Percentiles rank a stretch among this genome's conserved stretches.
Evolutionary conservation across 768 basidiomycete species (phyloP).

Genomic region (Dioszegia aurantiaca): DNA sequence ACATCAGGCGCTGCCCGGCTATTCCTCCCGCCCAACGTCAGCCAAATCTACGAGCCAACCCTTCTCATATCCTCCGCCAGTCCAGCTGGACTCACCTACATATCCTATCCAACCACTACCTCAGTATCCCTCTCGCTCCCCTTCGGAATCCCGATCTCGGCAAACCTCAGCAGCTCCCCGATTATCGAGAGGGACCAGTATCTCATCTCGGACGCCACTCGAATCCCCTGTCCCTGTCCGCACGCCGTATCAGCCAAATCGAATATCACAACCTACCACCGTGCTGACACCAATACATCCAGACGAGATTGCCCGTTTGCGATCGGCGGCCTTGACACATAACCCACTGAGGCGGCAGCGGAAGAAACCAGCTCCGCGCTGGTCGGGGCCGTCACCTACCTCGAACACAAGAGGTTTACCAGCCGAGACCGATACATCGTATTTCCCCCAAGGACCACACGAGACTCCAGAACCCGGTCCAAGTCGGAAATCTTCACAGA

Average conservation of each 20-base stretch:
- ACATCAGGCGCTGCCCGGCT: conserved; percentile 13
- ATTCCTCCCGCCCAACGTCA: conserved; percentile 26
- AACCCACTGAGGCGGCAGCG: conserved; percentile 36
- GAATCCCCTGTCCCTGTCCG: conserved; percentile 10
- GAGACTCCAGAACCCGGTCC: conserved; percentile 8
- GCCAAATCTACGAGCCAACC: conserved; percentile 20
- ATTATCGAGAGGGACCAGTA: conserved; percentile 1
- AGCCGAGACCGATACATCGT: conserved; percentile 31
- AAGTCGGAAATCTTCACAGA: conserved; percentile 10
- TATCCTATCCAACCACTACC: conserved; percentile 10
- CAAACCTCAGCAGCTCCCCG: background rate
- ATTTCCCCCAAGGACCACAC: conserved; percentile 32
- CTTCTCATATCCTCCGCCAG: conserved; percentile 25
- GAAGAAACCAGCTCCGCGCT: conserved; percentile 32
- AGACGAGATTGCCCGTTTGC: conserved; percentile 29
- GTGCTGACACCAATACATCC: conserved; percentile 31
- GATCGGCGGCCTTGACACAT: conserved; percentile 20
- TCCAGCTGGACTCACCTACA: conserved; percentile 12
- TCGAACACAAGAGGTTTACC: conserved; percentile 17
- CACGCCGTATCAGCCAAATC: conserved; percentile 33
- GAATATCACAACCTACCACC: conserved; percentile 19
- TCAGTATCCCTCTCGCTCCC: conserved; percentile 9
- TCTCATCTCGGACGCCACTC: conserved; percentile 31
- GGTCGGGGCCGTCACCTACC: conserved; percentile 34
- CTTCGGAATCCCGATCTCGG: conserved; percentile 3